Conservation (phyloP, 306 rosid genomes). For the Rosa lucieae region DNA sequence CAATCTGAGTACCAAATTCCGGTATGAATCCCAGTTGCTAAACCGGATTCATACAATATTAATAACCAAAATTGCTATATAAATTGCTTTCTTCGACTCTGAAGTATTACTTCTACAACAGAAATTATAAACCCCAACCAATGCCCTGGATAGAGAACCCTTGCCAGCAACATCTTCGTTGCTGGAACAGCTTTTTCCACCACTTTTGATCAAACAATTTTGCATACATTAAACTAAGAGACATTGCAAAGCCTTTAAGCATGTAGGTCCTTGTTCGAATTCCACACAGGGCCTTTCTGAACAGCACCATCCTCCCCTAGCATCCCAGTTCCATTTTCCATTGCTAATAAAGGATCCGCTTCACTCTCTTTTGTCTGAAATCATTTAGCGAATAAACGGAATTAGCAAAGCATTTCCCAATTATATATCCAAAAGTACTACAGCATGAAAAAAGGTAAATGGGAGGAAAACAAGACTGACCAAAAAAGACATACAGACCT, state of each 20-base stretch:
- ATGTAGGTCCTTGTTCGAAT: constrained; percentile 65
- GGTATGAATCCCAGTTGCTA: constrained; percentile 11
- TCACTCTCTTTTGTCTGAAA: constrained; percentile 71
- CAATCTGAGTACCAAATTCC: constrained; percentile 17
- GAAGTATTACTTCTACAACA: constrained; percentile 3
- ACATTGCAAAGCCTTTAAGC: constrained; percentile 16
- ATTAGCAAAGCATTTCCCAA: constrained; percentile 8
- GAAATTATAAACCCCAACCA: constrained; percentile 15
- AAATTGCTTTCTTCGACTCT: constrained; percentile 4
- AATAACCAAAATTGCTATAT: constrained; percentile 28
- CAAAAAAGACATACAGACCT: background rate
- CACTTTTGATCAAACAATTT: constrained; percentile 10
- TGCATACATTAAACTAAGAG: constrained; percentile 5
- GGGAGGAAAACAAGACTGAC: background rate
- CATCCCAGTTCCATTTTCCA: constrained; percentile 51
- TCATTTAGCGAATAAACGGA: background rate
- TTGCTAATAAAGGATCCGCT: constrained; percentile 58
- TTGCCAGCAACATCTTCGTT: constrained; percentile 56
- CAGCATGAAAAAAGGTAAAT: background rate
- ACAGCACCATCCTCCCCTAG: constrained; percentile 47
- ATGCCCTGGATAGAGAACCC: constrained; percentile 21
- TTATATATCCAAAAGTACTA: background rate
- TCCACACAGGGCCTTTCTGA: constrained; percentile 52
- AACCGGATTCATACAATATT: constrained; percentile 19
- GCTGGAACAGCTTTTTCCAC: constrained; percentile 29